Evolutionary conservation across 225 moss, liverwort and hornwort species (phyloP).

Genomic region (Sphagnum contortum): DNA sequence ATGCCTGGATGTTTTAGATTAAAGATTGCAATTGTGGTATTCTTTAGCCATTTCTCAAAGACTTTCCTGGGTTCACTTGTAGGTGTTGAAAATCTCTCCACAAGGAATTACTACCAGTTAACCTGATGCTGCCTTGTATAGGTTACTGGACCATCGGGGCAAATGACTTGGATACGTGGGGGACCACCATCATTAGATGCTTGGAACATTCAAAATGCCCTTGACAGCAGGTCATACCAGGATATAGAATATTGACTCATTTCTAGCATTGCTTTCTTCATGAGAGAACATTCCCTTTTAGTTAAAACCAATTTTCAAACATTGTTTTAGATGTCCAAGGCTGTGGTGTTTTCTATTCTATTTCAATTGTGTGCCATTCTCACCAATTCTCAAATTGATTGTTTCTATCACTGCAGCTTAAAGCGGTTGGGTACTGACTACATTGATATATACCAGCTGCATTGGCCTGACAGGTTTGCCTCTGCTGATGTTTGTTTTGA

Average conservation of each 20-base stretch:
- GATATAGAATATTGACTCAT: background rate
- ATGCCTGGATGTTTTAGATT: no score
- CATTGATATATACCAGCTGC: slow-evolving; percentile 85
- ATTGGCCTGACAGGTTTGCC: slow-evolving; percentile 82
- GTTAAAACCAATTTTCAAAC: no score
- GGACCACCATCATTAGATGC: slow-evolving; percentile 64
- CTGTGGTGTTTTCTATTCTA: no score
- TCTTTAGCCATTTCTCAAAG: background rate
- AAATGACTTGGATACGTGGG: slow-evolving; percentile 90
- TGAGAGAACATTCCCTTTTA: no score
- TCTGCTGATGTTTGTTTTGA: background rate
- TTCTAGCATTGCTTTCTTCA: no score
- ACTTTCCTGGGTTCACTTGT: slow-evolving; percentile 1
- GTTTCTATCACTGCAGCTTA: slow-evolving; percentile 32
- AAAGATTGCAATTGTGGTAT: background rate
- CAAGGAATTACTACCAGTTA: background rate
- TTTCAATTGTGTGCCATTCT: no score
- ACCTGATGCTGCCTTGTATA: slow-evolving; percentile 6
- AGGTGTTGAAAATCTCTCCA: background rate
- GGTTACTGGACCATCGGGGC: slow-evolving; percentile 80
- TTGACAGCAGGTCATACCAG: slow-evolving; percentile 54
- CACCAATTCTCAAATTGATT: no score
- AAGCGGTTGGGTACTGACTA: slow-evolving; percentile 69
- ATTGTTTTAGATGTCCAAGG: no score
- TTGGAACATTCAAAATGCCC: slow-evolving; percentile 59